Evolutionary conservation across 345 rosid genomes (phyloP).

Genomic region (Erucastrum elatum): DNA sequence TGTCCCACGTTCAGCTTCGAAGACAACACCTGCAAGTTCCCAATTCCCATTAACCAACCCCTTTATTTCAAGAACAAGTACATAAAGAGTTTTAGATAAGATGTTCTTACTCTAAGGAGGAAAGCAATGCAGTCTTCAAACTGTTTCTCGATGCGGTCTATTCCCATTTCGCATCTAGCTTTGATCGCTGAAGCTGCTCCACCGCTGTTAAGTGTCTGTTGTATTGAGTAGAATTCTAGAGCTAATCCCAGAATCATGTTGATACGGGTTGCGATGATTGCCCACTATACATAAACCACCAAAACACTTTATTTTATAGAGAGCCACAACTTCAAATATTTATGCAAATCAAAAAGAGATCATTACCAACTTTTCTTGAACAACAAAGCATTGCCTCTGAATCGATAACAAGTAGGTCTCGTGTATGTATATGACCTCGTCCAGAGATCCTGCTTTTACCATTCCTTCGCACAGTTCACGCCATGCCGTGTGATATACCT

Average conservation of each 20-base stretch:
- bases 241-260: conserved; percentile 87
- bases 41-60: background rate
- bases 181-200: conserved; percentile 78
- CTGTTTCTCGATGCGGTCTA: conserved; percentile 77
- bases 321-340: background rate
- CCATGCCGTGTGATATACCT: conserved; percentile 99
- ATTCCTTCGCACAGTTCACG: conserved; percentile 90
- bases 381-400: conserved; percentile 94
- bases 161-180: conserved; percentile 81
- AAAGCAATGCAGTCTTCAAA: conserved; percentile 92
- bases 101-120: conserved; percentile 76
- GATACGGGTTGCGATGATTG: conserved; percentile 85
- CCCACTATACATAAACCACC: conserved; percentile 60
- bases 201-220: conserved; percentile 73
- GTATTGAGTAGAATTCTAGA: conserved; percentile 84
- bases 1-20: conserved; percentile 88
- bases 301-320: background rate
- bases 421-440: conserved; percentile 92
- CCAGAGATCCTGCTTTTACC: conserved; percentile 85
- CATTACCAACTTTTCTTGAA: conserved; percentile 85
- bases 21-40: conserved; percentile 71
- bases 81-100: background rate
- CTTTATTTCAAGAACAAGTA: background rate
- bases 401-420: conserved; percentile 87
- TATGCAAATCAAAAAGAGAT: background rate